A percentile compares a stretch with the other conserved stretches of the same genome.
Evolutionary conservation across 139 green algal genomes (phyloP).

Genomic region (Chlorella vulgaris): DNA sequence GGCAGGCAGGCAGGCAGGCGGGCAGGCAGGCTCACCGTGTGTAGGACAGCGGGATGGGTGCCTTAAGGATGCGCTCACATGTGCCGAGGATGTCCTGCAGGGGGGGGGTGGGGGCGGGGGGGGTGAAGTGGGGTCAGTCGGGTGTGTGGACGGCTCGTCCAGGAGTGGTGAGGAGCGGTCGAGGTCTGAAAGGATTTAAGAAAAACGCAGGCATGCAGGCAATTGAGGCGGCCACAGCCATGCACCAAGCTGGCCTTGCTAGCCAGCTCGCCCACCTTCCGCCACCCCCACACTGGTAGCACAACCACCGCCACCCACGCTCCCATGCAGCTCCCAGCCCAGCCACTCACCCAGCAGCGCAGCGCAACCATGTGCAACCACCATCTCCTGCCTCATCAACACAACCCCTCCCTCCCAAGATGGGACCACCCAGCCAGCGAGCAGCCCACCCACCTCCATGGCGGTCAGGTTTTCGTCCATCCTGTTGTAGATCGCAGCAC

Average conservation of each 20-base stretch:
- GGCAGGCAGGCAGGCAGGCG: too few relatives aligned
- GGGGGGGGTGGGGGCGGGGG: conserved; percentile 60
- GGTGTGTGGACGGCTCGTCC: neutral
- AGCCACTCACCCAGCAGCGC: conserved; percentile 51
- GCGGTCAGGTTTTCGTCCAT: conserved; percentile 63
- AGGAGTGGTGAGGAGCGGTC: too few relatives aligned
- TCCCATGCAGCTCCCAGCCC: conserved; percentile 54
- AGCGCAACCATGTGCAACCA: neutral
- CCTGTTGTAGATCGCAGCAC: conserved; percentile 1
- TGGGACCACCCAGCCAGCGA: neutral
- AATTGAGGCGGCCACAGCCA: too few relatives aligned
- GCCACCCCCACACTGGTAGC: too few relatives aligned
- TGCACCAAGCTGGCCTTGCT: too few relatives aligned
- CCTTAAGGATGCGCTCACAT: conserved; percentile 64
- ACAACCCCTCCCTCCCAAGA: too few relatives aligned
- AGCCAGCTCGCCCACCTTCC: too few relatives aligned
- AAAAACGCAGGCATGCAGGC: too few relatives aligned
- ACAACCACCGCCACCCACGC: too few relatives aligned
- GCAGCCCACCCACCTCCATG: conserved; percentile 30
- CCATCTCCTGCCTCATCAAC: too few relatives aligned
- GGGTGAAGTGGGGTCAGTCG: conserved; percentile 53
- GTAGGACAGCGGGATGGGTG: conserved; percentile 75
- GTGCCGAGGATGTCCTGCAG: conserved; percentile 29
- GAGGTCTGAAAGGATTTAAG: too few relatives aligned
- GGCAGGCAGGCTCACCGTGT: too few relatives aligned